phyloP scores from a whole-genome alignment of 1,284 basidiomycete genomes.

The Malassezia equina region DNA sequence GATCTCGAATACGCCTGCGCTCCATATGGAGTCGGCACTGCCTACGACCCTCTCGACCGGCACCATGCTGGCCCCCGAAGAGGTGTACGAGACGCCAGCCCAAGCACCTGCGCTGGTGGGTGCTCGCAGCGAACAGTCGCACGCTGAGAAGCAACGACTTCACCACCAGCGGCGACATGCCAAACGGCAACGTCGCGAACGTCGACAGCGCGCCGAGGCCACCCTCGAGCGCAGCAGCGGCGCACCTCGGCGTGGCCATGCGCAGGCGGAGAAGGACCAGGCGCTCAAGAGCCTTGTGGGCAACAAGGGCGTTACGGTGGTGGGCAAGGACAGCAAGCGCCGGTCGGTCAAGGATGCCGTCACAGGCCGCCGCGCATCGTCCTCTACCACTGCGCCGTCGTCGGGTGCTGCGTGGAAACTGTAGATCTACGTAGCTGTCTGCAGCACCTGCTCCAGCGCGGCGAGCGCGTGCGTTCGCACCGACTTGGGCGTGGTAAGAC shows the following conservation, averaged over 20 bases:
- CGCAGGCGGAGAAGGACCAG: slow-evolving; percentile 39
- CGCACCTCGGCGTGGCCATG: slow-evolving; percentile 22
- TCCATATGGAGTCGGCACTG: slow-evolving; percentile 80
- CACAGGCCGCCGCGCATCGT: not conserved
- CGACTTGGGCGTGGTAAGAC: slow-evolving; percentile 59
- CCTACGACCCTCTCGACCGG: slow-evolving; percentile 67
- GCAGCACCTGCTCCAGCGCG: not conserved
- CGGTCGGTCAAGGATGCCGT: slow-evolving; percentile 3
- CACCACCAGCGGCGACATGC: slow-evolving; percentile 52
- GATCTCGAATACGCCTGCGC: slow-evolving; percentile 69
- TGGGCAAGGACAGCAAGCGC: slow-evolving; percentile 23
- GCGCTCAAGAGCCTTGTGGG: slow-evolving; percentile 42
- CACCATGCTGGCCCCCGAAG: slow-evolving; percentile 84
- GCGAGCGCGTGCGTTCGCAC: slow-evolving; percentile 22
- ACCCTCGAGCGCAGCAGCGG: slow-evolving; percentile 59
- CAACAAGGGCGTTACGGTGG: slow-evolving; percentile 36
- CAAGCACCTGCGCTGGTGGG: slow-evolving; percentile 34
- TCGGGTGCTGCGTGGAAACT: slow-evolving; percentile 14
- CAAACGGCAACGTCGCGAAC: slow-evolving; percentile 64
- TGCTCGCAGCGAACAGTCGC: slow-evolving; percentile 67
- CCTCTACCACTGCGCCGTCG: not conserved
- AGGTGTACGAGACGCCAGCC: slow-evolving; percentile 56
- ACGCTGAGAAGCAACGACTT: slow-evolving; percentile 62
- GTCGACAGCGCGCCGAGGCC: slow-evolving; percentile 55
- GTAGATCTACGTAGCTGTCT: slow-evolving; percentile 6